Conservation (phyloP, 441 rosid species). For the Hura crepitans region DNA sequence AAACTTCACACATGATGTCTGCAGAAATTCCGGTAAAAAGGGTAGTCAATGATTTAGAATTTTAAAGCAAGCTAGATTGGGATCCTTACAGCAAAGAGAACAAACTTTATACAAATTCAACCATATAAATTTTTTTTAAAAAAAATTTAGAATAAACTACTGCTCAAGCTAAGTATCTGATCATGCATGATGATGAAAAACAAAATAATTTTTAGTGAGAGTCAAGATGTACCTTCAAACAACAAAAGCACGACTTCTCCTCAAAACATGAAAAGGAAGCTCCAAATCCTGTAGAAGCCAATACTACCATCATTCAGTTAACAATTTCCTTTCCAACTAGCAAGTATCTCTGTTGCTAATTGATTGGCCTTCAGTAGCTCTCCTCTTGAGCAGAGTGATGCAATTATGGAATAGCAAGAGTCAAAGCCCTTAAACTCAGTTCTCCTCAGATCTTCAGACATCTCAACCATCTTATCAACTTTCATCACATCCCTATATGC, state of each 20-base stretch:
- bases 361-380: constrained; percentile 25
- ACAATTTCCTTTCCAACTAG: constrained; percentile 14
- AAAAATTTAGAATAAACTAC: not conserved
- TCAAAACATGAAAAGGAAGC: not conserved
- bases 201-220: not conserved
- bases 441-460: not conserved
- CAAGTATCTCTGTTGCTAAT: constrained; percentile 28
- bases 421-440: constrained; percentile 20
- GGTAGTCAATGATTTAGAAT: not conserved
- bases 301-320: not conserved
- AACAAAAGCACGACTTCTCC: not conserved
- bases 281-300: not conserved
- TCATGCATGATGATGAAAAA: not conserved
- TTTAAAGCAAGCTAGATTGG: not conserved
- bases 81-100: not conserved
- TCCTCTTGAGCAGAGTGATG: constrained; percentile 28
- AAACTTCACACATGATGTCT: not conserved
- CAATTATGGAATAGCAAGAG: constrained; percentile 22
- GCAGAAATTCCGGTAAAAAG: not conserved
- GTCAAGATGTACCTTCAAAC: constrained; percentile 11
- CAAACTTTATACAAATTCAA: not conserved
- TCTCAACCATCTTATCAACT: constrained; percentile 7
- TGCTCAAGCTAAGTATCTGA: not conserved
- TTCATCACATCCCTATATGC: not conserved
- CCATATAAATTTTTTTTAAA: not conserved